phyloP scores from a whole-genome alignment of 2,329 filamentous ascomycete species.

The Neopestalotiopsis clavispora region DNA sequence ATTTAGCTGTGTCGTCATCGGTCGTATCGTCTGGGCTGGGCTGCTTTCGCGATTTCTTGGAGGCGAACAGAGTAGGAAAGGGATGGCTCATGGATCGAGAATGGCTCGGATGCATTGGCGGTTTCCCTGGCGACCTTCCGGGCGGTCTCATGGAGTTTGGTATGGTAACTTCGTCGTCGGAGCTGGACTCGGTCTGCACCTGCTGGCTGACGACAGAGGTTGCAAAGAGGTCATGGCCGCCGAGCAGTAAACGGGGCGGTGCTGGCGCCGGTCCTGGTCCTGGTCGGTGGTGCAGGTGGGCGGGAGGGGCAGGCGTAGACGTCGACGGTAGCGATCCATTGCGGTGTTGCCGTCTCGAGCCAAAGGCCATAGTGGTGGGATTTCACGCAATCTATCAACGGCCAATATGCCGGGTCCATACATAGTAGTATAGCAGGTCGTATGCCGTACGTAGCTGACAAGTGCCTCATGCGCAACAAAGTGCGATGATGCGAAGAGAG shows the following conservation, averaged over 20 bases:
- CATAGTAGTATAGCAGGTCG: constrained; percentile 1
- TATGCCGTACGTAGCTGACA: neutral
- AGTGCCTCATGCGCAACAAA: neutral
- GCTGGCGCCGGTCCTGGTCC: constrained; percentile 5
- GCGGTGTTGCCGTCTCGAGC: constrained; percentile 2
- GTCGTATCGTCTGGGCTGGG: constrained; percentile 44
- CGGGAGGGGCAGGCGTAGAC: constrained; percentile 13
- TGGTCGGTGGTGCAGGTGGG: constrained; percentile 17
- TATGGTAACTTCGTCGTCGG: constrained; percentile 33
- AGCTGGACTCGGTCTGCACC: constrained; percentile 38
- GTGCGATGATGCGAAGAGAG: neutral
- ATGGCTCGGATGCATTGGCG: constrained; percentile 41
- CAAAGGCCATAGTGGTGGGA: constrained; percentile 13
- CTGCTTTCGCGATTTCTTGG: constrained; percentile 58
- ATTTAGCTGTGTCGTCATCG: constrained; percentile 47
- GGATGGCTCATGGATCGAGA: constrained; percentile 80
- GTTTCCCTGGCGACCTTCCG: neutral
- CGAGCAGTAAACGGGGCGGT: constrained; percentile 31
- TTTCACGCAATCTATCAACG: neutral
- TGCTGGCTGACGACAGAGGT: constrained; percentile 26
- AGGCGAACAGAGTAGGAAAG: constrained; percentile 73
- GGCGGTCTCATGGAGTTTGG: constrained; percentile 22
- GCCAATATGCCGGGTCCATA: neutral
- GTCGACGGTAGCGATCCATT: constrained; percentile 4
- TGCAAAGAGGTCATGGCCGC: constrained; percentile 28